Conservation (phyloP, 1,284 basidiomycete species). For the Leccinum fuscescens region DNA sequence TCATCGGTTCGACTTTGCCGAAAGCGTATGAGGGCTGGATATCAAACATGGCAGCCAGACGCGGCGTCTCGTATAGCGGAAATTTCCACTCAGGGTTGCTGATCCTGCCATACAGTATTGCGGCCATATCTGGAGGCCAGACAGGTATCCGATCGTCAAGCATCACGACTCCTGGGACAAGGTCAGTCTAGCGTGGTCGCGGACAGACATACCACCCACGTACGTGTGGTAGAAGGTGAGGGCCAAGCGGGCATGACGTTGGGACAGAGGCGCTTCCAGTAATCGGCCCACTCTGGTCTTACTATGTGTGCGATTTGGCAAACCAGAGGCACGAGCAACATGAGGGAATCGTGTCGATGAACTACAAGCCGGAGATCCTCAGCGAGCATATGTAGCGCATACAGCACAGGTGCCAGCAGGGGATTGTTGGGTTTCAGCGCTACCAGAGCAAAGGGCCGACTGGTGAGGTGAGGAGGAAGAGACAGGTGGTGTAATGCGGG, state of each 20-base stretch:
- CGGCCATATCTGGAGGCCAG: slow-evolving; percentile 66
- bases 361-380: slow-evolving; percentile 64
- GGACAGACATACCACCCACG: slow-evolving; percentile 18
- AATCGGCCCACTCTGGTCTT: slow-evolving; percentile 82
- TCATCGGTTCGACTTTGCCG: slow-evolving; percentile 56
- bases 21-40: slow-evolving; percentile 58
- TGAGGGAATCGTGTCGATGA: slow-evolving; percentile 53
- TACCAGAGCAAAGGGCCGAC: slow-evolving; percentile 25
- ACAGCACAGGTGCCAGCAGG: slow-evolving; percentile 53
- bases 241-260: slow-evolving; percentile 57
- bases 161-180: slow-evolving; percentile 39
- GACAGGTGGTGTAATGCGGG: slow-evolving; percentile 47
- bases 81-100: slow-evolving; percentile 66
- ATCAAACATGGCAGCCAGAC: slow-evolving; percentile 50
- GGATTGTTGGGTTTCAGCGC: slow-evolving; percentile 35
- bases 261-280: slow-evolving; percentile 79
- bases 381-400: slow-evolving; percentile 74
- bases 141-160: slow-evolving; percentile 66
- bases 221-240: slow-evolving; percentile 44
- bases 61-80: slow-evolving; percentile 50
- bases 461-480: slow-evolving; percentile 36
- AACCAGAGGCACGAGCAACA: slow-evolving; percentile 63
- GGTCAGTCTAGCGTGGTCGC: slow-evolving; percentile 6
- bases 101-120: slow-evolving; percentile 62
- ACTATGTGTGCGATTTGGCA: slow-evolving; percentile 65